These are phyloP conservation scores for Deinandra increscens DNA, from an alignment of 129 eudicot species.

Conservation along the genomic window DNA sequence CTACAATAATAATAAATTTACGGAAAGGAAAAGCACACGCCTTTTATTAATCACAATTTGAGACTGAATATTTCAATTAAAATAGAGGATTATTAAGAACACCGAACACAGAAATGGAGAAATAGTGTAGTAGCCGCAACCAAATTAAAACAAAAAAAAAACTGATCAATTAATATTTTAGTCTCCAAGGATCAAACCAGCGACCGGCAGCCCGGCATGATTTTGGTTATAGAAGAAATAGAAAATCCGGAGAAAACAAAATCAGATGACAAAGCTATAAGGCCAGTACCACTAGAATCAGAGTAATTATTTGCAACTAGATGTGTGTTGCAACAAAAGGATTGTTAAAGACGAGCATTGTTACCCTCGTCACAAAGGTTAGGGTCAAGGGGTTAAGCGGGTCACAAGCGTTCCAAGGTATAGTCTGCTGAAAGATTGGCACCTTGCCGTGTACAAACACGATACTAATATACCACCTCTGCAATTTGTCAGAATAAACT, in stretches of 20 bases:
- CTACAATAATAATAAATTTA: not conserved
- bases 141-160: not conserved
- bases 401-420: not conserved
- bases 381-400: too few relatives aligned
- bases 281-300: not conserved
- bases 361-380: not conserved
- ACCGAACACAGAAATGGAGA: not conserved
- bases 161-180: not conserved
- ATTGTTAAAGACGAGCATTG: not conserved
- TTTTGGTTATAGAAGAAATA: not conserved
- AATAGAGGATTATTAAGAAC: not conserved
- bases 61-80: not conserved
- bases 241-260: not conserved
- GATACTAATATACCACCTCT: not conserved
- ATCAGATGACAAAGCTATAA: not conserved
- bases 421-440: not conserved
- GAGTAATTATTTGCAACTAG: not conserved
- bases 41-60: not conserved
- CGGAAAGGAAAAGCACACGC: not conserved
- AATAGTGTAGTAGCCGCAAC: not conserved
- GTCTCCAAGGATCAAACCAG: too few relatives aligned
- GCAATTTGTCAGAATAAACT: not conserved
- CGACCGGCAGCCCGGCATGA: too few relatives aligned
- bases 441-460: not conserved
- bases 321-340: not conserved